Evolutionary conservation across 78 protist species (phyloP).

Genomic region (Guillardia theta): DNA sequence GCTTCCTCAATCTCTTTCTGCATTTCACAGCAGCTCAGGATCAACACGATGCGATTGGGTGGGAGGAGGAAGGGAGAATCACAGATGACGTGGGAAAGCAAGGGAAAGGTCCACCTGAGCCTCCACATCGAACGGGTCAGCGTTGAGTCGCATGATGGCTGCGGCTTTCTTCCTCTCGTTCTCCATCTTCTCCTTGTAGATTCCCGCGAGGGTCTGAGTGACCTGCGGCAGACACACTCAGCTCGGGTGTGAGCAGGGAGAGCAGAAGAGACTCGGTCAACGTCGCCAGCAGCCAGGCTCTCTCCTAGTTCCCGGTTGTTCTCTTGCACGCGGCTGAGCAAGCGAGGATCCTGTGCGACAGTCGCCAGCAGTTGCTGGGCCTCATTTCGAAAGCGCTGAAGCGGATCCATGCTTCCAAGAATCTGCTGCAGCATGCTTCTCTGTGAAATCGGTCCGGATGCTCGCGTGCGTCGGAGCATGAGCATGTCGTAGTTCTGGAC

Average conservation of each 20-base stretch:
- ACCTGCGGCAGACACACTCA: too few species aligned
- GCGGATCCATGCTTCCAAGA: neutral
- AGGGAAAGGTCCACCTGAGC: too few species aligned
- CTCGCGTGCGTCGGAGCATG: neutral
- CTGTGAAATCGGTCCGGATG: neutral
- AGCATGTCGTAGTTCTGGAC: constrained; percentile 35
- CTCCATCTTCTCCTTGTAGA: neutral
- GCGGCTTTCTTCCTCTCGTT: neutral
- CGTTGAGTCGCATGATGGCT: constrained; percentile 34
- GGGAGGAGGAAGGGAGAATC: too few species aligned
- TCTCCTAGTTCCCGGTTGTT: too few species aligned
- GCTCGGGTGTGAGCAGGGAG: too few species aligned
- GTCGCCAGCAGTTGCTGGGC: constrained; percentile 32
- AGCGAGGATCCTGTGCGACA: too few species aligned
- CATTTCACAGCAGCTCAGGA: too few species aligned
- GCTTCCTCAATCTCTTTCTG: constrained; percentile 34
- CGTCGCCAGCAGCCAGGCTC: too few species aligned
- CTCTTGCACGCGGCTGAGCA: too few species aligned
- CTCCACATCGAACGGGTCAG: neutral
- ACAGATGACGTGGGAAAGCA: too few species aligned
- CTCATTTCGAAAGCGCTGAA: neutral
- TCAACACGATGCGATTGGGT: too few species aligned
- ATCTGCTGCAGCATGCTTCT: neutral
- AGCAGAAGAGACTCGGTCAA: too few species aligned
- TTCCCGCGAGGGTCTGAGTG: neutral